A percentile compares a stretch with the other conserved stretches of the same genome.
phyloP scores from a whole-genome alignment of 23 red algal genomes.

The Agarophyton chilense region DNA sequence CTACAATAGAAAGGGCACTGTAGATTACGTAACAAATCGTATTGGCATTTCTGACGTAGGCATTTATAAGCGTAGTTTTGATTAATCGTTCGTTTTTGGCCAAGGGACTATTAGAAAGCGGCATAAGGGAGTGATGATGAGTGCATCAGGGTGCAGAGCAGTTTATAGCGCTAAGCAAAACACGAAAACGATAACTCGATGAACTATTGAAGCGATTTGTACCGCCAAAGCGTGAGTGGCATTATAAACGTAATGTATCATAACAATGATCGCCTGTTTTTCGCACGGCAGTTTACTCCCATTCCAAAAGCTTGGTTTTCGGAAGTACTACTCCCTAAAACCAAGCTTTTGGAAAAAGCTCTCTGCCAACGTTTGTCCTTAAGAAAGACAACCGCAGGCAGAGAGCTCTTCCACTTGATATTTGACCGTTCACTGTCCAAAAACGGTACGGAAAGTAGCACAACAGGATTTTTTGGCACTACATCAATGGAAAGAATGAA shows the following conservation, averaged over 20 bases:
- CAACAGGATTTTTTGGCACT: too few relatives aligned
- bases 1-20: constrained; percentile 24
- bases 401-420: not conserved
- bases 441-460: too few relatives aligned
- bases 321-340: too few relatives aligned
- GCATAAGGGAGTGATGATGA: not conserved
- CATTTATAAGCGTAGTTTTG: not conserved
- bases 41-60: not conserved
- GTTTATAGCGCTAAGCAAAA: not conserved
- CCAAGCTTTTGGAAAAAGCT: too few relatives aligned
- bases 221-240: constrained; percentile 28
- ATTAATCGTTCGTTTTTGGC: constrained; percentile 18
- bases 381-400: not conserved
- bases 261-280: constrained; percentile 17
- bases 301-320: not conserved
- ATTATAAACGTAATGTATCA: constrained; percentile 12
- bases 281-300: not conserved
- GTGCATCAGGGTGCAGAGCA: not conserved
- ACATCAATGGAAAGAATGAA: not conserved
- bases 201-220: constrained; percentile 18
- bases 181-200: not conserved
- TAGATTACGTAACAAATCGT: not conserved
- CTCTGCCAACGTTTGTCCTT: too few relatives aligned
- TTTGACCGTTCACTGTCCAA: not conserved
- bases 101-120: not conserved